phyloP scores from a whole-genome alignment of 768 basidiomycete species.

The Leccinum subtestaceum region DNA sequence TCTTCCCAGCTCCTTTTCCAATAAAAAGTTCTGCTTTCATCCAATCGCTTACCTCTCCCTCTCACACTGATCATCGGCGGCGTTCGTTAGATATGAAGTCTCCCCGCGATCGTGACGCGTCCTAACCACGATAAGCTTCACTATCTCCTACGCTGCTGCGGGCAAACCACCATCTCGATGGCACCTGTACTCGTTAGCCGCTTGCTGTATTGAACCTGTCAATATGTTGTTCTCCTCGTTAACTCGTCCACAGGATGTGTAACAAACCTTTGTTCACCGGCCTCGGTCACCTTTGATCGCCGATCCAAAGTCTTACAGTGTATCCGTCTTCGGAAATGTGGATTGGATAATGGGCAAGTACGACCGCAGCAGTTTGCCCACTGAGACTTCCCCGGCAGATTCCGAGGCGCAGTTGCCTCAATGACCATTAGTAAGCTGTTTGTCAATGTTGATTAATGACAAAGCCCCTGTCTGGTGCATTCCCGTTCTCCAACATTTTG shows the following conservation, averaged over 20 bases:
- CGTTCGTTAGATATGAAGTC: neutral
- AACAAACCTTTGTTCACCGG: constrained; percentile 2
- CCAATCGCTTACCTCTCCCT: neutral
- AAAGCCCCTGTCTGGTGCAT: too few species aligned
- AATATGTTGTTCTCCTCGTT: neutral
- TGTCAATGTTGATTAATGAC: too few species aligned
- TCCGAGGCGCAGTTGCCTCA: too few species aligned
- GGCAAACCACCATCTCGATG: neutral
- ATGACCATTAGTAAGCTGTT: too few species aligned
- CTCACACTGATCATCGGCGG: neutral
- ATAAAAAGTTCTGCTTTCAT: neutral
- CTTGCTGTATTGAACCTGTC: neutral
- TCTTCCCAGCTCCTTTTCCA: neutral
- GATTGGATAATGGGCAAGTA: too few species aligned
- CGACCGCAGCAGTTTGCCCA: too few species aligned
- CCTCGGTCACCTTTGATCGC: constrained; percentile 5
- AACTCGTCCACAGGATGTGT: neutral
- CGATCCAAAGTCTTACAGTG: too few species aligned
- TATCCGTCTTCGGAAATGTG: too few species aligned
- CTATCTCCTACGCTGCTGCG: neutral
- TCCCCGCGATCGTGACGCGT: neutral
- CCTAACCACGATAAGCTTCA: neutral
- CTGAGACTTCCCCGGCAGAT: too few species aligned
- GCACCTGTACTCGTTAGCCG: neutral
- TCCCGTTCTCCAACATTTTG: too few species aligned